These are phyloP conservation scores for Eucalyptus microcorys DNA, from an alignment of 345 rosid genomes.

Conservation along the genomic window DNA sequence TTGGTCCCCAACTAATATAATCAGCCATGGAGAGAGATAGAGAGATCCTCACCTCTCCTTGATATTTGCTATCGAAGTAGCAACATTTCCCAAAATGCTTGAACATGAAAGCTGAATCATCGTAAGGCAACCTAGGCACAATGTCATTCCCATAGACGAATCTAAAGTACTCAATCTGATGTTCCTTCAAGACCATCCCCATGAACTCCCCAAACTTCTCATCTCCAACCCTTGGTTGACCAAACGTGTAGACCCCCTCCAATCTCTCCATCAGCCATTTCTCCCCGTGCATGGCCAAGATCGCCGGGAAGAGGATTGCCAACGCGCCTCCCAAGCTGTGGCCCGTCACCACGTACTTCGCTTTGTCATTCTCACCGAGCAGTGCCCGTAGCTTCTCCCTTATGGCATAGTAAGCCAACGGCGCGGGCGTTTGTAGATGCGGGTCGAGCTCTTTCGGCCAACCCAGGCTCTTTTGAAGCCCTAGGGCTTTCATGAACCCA, in stretches of 20 bases:
- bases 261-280: constrained; percentile 18
- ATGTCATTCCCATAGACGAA: constrained; percentile 51
- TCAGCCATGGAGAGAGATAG: background rate
- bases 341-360: constrained; percentile 53
- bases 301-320: constrained; percentile 36
- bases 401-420: constrained; percentile 42
- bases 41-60: background rate
- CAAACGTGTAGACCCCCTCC: constrained; percentile 58
- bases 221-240: constrained; percentile 75
- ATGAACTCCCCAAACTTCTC: constrained; percentile 25
- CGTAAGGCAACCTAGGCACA: constrained; percentile 44
- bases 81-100: constrained; percentile 60
- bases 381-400: constrained; percentile 20
- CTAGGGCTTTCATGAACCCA: constrained; percentile 62
- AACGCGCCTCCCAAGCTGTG: constrained; percentile 67
- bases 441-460: background rate
- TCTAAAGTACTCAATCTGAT: constrained; percentile 34
- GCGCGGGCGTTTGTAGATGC: background rate
- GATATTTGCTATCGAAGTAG: constrained; percentile 23
- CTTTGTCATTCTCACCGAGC: background rate
- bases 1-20: background rate
- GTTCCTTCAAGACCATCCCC: constrained; percentile 11
- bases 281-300: constrained; percentile 43
- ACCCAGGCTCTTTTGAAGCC: constrained; percentile 2
- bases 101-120: constrained; percentile 29